Percentiles rank a stretch among this genome's conserved stretches.
phyloP scores from a whole-genome alignment of 139 green algal genomes.

The Micractinium sp. region DNA sequence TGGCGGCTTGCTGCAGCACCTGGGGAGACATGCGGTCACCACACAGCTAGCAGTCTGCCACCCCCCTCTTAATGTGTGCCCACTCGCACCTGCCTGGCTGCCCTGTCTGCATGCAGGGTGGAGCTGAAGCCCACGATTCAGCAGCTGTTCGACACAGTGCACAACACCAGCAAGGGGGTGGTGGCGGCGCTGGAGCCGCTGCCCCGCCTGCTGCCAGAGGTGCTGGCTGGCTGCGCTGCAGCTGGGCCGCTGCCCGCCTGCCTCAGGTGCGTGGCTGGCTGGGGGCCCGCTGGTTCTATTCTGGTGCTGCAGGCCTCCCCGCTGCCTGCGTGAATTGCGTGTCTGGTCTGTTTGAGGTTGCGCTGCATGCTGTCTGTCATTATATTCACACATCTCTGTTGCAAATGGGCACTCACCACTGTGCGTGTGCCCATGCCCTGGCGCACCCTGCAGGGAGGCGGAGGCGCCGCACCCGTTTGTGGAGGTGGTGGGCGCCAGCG shows the following conservation, averaged over 20 bases:
- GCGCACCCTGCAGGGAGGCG: background rate
- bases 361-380: background rate
- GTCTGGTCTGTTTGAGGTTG: too few species aligned
- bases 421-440: background rate
- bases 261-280: constrained; percentile 7
- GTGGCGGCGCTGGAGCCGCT: constrained; percentile 23
- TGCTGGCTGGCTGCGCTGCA: constrained; percentile 10
- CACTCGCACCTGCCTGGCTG: too few species aligned
- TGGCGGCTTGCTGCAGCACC: too few species aligned
- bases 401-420: background rate
- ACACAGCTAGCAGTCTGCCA: background rate
- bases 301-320: background rate
- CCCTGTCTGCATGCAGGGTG: constrained; percentile 23
- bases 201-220: constrained; percentile 7
- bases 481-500: constrained; percentile 74
- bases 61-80: background rate
- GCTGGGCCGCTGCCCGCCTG: constrained; percentile 11
- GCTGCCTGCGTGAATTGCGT: background rate
- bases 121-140: constrained; percentile 68
- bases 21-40: background rate
- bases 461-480: constrained; percentile 64
- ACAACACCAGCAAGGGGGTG: constrained; percentile 68
- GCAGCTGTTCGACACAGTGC: constrained; percentile 85
- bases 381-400: background rate
- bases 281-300: background rate